Conservation (phyloP, 495 filamentous ascomycete genomes). For the Penicillium egyptiacum region DNA sequence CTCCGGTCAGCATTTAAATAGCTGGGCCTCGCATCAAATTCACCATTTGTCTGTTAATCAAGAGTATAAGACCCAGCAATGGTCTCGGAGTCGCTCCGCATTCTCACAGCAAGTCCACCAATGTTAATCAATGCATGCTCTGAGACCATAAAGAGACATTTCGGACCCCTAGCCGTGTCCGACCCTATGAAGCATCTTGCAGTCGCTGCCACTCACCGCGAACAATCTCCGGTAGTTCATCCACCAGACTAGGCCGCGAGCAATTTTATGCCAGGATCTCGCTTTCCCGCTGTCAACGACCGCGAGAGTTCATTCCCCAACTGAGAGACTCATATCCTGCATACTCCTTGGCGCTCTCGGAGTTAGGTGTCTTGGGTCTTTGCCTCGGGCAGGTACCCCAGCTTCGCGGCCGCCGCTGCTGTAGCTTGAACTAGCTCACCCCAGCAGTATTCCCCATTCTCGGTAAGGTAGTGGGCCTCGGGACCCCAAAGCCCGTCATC, state of each 20-base stretch:
- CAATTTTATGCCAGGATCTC: constrained; percentile 64
- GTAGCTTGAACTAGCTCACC: constrained; percentile 58
- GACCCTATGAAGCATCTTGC: constrained; percentile 10
- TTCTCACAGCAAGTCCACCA: not conserved
- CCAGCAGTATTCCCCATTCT: constrained; percentile 69
- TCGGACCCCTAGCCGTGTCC: not conserved
- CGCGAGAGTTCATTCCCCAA: constrained; percentile 61
- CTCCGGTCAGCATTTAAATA: not conserved
- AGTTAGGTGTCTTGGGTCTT: constrained; percentile 39
- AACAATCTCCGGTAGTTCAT: constrained; percentile 51
- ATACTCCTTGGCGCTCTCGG: constrained; percentile 30
- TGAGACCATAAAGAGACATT: not conserved
- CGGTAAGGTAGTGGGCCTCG: constrained; percentile 69
- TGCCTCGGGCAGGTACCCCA: constrained; percentile 57
- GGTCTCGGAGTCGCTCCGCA: not conserved
- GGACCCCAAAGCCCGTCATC: constrained; percentile 64
- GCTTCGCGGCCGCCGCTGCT: constrained; percentile 56
- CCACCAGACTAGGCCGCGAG: constrained; percentile 46
- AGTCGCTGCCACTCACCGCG: constrained; percentile 25
- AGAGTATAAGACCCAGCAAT: constrained; percentile 13
- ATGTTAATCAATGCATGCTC: not conserved
- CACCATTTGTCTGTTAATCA: not conserved
- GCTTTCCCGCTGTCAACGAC: constrained; percentile 53
- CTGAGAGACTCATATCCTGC: constrained; percentile 40
- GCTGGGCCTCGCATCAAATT: not conserved